A percentile compares a stretch with the other conserved stretches of the same genome.
Conservation (phyloP, 139 green algal genomes). For the Chlorella vulgaris region DNA sequence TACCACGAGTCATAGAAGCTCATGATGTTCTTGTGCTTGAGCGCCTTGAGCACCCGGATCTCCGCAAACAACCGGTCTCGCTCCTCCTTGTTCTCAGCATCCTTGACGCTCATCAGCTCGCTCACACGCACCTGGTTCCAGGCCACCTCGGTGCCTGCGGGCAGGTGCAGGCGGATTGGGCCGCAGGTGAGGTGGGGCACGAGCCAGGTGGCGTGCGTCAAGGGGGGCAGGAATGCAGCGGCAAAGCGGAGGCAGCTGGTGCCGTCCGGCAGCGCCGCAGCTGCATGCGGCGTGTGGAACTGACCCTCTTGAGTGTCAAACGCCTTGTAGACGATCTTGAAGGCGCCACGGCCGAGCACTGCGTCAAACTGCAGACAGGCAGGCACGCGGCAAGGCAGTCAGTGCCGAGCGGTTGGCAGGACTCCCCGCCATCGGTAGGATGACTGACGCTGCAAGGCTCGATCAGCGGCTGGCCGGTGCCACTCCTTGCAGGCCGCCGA, state of each 20-base stretch:
- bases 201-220: too few relatives aligned
- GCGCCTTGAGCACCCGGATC: constrained; percentile 95
- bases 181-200: neutral
- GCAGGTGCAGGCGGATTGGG: too few relatives aligned
- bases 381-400: neutral
- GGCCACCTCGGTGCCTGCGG: constrained; percentile 87
- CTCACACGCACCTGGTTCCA: constrained; percentile 96
- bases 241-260: neutral
- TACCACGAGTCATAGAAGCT: constrained; percentile 97
- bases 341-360: constrained; percentile 92
- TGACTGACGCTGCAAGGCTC: neutral
- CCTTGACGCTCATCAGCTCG: constrained; percentile 62
- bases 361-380: constrained; percentile 71
- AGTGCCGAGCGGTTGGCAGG: too few relatives aligned
- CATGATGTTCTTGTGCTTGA: constrained; percentile 99
- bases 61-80: constrained; percentile 92
- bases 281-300: neutral
- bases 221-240: neutral
- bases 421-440: too few relatives aligned
- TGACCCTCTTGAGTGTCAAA: constrained; percentile 92
- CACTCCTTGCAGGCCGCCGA: too few relatives aligned
- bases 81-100: constrained; percentile 66
- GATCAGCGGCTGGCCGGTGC: neutral
- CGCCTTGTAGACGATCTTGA: constrained; percentile 98
- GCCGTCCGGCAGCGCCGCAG: neutral